phyloP scores from a whole-genome alignment of 495 filamentous ascomycete species.

The Daldinia concentrica region DNA sequence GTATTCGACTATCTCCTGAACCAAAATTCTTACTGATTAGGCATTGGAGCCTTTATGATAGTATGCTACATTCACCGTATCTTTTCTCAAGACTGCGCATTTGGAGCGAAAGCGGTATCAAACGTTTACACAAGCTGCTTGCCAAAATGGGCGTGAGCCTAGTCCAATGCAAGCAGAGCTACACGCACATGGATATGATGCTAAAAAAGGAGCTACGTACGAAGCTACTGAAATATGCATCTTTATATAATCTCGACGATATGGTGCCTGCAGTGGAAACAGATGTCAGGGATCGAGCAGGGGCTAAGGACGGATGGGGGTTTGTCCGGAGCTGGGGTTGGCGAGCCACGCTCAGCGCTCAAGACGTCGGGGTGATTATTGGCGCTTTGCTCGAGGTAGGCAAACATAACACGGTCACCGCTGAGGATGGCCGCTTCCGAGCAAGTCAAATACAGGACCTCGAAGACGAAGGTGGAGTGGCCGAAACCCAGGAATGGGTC shows the following conservation, averaged over 20 bases:
- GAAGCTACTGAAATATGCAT: slow-evolving; percentile 86
- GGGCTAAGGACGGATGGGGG: slow-evolving; percentile 87
- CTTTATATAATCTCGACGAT: slow-evolving; percentile 89
- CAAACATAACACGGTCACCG: slow-evolving; percentile 53
- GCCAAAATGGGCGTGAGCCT: slow-evolving; percentile 98
- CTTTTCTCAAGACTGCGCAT: slow-evolving; percentile 91
- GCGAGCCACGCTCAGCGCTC: slow-evolving; percentile 91
- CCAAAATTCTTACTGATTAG: slow-evolving; percentile 92
- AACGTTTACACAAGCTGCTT: slow-evolving; percentile 92
- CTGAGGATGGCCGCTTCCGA: slow-evolving; percentile 46
- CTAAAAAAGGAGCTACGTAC: slow-evolving; percentile 88
- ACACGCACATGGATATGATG: slow-evolving; percentile 98
- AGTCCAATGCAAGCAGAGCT: slow-evolving; percentile 91
- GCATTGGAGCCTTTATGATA: slow-evolving; percentile 97
- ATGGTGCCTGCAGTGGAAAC: slow-evolving; percentile 77
- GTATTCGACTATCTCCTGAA: slow-evolving; percentile 92
- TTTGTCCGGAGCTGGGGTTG: slow-evolving; percentile 98
- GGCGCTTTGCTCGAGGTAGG: slow-evolving; percentile 94
- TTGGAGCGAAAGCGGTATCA: slow-evolving; percentile 89
- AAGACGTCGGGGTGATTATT: slow-evolving; percentile 89
- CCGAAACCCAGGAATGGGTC: slow-evolving; percentile 73
- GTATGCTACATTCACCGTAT: slow-evolving; percentile 97
- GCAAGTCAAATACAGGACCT: slow-evolving; percentile 53
- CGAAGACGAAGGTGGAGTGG: slow-evolving; percentile 53
- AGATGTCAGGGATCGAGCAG: slow-evolving; percentile 63